phyloP scores from a whole-genome alignment of 768 basidiomycete species.

The Mycena vitilis region DNA sequence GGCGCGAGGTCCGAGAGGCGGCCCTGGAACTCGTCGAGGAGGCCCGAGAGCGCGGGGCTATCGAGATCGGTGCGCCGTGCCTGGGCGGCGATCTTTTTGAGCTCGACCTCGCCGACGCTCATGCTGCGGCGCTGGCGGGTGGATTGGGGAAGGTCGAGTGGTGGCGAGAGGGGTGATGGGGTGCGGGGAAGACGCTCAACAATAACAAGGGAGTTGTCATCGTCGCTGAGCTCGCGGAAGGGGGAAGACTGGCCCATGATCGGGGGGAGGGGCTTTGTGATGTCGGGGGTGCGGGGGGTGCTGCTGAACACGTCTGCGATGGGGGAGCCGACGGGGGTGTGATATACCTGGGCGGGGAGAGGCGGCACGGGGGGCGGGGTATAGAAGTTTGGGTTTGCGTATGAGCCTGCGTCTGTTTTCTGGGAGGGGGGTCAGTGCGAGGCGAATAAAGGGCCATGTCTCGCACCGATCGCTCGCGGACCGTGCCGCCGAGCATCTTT shows the following conservation, averaged over 20 bases:
- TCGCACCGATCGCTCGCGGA: slow-evolving; percentile 78
- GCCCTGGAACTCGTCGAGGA: slow-evolving; percentile 80
- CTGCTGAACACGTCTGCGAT: slow-evolving; percentile 63
- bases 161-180: slow-evolving; percentile 42
- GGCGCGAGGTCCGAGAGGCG: slow-evolving; percentile 77
- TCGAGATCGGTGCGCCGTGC: slow-evolving; percentile 44
- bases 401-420: slow-evolving; percentile 61
- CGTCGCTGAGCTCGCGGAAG: slow-evolving; percentile 48
- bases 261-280: slow-evolving; percentile 74
- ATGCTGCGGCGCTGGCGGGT: slow-evolving; percentile 72
- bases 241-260: slow-evolving; percentile 54
- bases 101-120: slow-evolving; percentile 77
- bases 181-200: slow-evolving; percentile 60
- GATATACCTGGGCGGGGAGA: slow-evolving; percentile 57
- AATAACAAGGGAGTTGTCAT: slow-evolving; percentile 67
- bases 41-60: slow-evolving; percentile 64
- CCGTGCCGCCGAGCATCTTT: slow-evolving; percentile 71
- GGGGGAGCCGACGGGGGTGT: slow-evolving; percentile 54
- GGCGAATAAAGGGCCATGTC: slow-evolving; percentile 25
- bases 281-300: slow-evolving; percentile 48
- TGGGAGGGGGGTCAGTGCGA: slow-evolving; percentile 42
- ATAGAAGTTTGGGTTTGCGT: slow-evolving; percentile 15
- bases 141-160: slow-evolving; percentile 39
- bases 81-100: slow-evolving; percentile 56
- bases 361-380: slow-evolving; percentile 66